Evolutionary conservation across 2,329 filamentous ascomycete species (phyloP).

Genomic region (Alternaria gansuensis): DNA sequence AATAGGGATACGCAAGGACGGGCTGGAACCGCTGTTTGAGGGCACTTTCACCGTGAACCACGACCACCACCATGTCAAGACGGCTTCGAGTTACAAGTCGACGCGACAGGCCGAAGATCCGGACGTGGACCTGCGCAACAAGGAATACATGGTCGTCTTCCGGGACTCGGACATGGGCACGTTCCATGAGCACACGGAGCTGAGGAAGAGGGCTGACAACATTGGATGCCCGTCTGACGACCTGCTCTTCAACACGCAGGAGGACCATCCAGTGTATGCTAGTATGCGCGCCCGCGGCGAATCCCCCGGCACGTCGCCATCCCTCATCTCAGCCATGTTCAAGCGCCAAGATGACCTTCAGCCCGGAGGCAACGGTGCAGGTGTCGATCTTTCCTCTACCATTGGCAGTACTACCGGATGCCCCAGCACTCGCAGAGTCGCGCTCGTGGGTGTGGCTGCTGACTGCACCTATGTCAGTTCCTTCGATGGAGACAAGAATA

Average conservation of each 20-base stretch:
- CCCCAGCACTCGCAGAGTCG: constrained; percentile 87
- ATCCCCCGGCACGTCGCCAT: constrained; percentile 61
- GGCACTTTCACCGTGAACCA: constrained; percentile 84
- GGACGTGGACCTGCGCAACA: constrained; percentile 62
- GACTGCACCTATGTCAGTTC: constrained; percentile 86
- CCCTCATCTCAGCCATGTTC: constrained; percentile 72
- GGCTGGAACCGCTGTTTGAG: constrained; percentile 81
- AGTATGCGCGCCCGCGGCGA: constrained; percentile 63
- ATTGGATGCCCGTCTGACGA: constrained; percentile 74
- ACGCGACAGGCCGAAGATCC: constrained; percentile 77
- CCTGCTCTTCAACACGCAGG: constrained; percentile 80
- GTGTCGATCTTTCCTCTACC: constrained; percentile 77
- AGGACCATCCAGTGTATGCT: constrained; percentile 72
- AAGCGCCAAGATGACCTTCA: constrained; percentile 73
- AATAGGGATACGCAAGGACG: constrained; percentile 79
- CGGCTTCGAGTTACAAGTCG: constrained; percentile 74
- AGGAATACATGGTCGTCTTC: constrained; percentile 89
- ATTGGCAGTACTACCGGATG: constrained; percentile 89
- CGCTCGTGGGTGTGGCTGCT: constrained; percentile 88
- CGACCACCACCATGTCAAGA: constrained; percentile 87
- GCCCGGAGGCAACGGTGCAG: constrained; percentile 76
- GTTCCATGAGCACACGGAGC: constrained; percentile 63
- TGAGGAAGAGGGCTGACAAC: constrained; percentile 65
- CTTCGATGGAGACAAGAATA: constrained; percentile 75
- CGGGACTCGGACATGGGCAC: constrained; percentile 81